Evolutionary conservation across 495 filamentous ascomycete species (phyloP).

Genomic region (Pyronema domesticum): DNA sequence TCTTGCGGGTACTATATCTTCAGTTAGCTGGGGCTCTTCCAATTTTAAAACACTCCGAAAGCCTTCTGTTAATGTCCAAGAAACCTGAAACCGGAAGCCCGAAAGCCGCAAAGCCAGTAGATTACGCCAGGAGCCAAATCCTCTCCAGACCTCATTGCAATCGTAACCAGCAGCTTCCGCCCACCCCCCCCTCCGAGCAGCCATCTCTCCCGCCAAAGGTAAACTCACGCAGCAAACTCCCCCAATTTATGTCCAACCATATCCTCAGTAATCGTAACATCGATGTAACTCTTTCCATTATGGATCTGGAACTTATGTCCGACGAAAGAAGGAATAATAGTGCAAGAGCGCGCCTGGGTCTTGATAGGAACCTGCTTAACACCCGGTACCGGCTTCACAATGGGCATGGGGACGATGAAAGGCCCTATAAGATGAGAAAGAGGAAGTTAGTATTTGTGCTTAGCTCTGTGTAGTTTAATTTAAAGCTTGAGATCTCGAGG

Average conservation of each 20-base stretch:
- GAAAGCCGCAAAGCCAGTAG: no score
- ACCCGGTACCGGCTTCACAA: conserved; percentile 42
- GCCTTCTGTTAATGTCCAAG: not conserved
- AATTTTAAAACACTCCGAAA: not conserved
- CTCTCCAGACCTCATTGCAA: no score
- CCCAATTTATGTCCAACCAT: conserved; percentile 98
- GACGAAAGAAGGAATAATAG: conserved; percentile 91
- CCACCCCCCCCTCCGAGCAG: not conserved
- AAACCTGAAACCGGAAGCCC: not conserved
- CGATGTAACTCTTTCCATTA: conserved; percentile 85
- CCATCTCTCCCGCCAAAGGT: not conserved
- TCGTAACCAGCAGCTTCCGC: not conserved
- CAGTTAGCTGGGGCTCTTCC: no score
- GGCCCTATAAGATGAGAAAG: conserved; percentile 32
- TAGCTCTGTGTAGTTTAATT: not conserved
- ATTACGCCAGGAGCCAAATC: not conserved
- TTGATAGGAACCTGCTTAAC: conserved; percentile 52
- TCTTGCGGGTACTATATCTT: conserved; percentile 58
- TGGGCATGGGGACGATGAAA: conserved; percentile 54
- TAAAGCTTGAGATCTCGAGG: not conserved
- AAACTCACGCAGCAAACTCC: conserved; percentile 75
- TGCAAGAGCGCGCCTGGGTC: conserved; percentile 77
- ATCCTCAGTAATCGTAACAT: conserved; percentile 79
- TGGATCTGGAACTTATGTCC: conserved; percentile 84
- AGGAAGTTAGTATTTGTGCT: not conserved